Percentiles rank a stretch among this genome's conserved stretches.
These are phyloP conservation scores for Suzukiozyma palmioleophila DNA, from an alignment of 1,139 yeast genomes.

Conservation along the genomic window DNA sequence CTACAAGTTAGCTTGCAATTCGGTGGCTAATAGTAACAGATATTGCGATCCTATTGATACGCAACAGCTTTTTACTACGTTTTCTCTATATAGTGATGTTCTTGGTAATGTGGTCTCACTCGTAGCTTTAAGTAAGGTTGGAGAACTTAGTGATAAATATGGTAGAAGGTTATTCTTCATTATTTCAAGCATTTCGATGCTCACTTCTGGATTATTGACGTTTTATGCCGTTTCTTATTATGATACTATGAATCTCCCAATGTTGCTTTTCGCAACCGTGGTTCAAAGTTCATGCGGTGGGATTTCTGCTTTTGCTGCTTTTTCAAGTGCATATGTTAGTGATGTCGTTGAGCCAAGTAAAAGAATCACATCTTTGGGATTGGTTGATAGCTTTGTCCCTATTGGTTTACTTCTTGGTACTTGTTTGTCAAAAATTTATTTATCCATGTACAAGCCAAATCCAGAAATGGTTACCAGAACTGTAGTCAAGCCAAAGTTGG, in stretches of 20 bases:
- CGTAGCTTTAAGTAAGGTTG: conserved; percentile 43
- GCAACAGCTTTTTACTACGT: conserved; percentile 31
- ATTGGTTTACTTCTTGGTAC: conserved; percentile 69
- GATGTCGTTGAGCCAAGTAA: conserved; percentile 58
- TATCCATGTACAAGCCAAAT: conserved; percentile 5
- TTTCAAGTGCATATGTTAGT: conserved; percentile 55
- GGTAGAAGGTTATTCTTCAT: conserved; percentile 54
- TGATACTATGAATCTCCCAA: conserved; percentile 26
- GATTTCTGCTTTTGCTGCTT: conserved; percentile 39
- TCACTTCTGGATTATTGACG: conserved; percentile 21
- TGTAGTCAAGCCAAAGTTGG: neutral
- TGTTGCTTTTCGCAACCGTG: conserved; percentile 27
- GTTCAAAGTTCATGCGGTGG: conserved; percentile 37
- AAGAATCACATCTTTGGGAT: conserved; percentile 53
- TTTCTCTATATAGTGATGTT: conserved; percentile 20
- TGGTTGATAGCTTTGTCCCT: conserved; percentile 50
- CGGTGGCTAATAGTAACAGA: conserved; percentile 11
- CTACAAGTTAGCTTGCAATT: conserved; percentile 34
- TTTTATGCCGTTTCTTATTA: conserved; percentile 24
- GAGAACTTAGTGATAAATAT: conserved; percentile 55
- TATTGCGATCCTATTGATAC: conserved; percentile 30
- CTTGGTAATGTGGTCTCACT: conserved; percentile 23
- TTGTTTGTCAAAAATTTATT: conserved; percentile 41
- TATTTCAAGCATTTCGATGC: conserved; percentile 22
- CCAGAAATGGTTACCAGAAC: neutral